Evolutionary conservation across 306 rosid species (phyloP).

Genomic region (Lablab purpureus): DNA sequence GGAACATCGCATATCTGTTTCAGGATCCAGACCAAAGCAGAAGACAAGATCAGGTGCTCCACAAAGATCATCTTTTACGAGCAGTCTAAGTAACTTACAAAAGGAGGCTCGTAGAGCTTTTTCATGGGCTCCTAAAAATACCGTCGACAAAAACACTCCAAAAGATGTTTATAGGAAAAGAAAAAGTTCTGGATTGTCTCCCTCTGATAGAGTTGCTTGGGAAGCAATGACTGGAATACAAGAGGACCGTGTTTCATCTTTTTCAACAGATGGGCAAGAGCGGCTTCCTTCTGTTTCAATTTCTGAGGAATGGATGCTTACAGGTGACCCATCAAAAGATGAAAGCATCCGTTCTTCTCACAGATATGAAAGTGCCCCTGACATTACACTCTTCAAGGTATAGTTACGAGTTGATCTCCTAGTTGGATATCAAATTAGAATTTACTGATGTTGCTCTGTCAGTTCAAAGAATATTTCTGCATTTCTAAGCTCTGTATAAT

Average conservation of each 20-base stretch:
- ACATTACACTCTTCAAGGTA: slow-evolving; percentile 94
- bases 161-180: slow-evolving; percentile 93
- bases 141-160: slow-evolving; percentile 76
- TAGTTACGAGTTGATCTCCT: slow-evolving; percentile 36
- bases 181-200: slow-evolving; percentile 90
- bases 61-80: slow-evolving; percentile 75
- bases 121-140: slow-evolving; percentile 92
- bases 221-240: slow-evolving; percentile 98
- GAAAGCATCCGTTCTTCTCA: slow-evolving; percentile 83
- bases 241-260: slow-evolving; percentile 82
- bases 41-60: slow-evolving; percentile 75
- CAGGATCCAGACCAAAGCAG: slow-evolving; percentile 80
- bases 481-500: slow-evolving; percentile 24
- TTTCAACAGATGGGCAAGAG: slow-evolving; percentile 92
- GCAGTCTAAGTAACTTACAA: slow-evolving; percentile 90
- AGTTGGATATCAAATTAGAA: slow-evolving; percentile 15
- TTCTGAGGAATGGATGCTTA: slow-evolving; percentile 97
- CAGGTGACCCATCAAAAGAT: slow-evolving; percentile 82
- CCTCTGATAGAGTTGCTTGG: slow-evolving; percentile 96
- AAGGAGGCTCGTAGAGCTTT: slow-evolving; percentile 98
- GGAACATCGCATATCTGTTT: slow-evolving; percentile 88
- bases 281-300: slow-evolving; percentile 87
- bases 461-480: slow-evolving; percentile 24
- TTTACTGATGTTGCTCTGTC: slow-evolving; percentile 26
- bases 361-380: slow-evolving; percentile 95